These are phyloP conservation scores for Colletotrichum brevisporum DNA, from an alignment of 2,329 filamentous ascomycete genomes.

Conservation along the genomic window DNA sequence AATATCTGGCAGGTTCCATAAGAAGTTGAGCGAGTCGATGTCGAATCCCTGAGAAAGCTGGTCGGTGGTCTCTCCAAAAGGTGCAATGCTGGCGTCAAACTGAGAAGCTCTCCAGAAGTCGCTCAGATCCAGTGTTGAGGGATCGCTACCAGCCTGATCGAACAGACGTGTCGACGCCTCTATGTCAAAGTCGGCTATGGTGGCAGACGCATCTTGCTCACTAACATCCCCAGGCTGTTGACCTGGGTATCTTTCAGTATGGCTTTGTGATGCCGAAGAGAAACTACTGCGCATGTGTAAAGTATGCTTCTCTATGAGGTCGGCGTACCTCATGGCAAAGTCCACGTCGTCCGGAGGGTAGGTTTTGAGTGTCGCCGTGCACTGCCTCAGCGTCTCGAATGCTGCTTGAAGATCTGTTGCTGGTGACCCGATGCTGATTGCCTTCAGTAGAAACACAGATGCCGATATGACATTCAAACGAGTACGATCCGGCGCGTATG, in stretches of 20 bases:
- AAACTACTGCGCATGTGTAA: conserved; percentile 16
- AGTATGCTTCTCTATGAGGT: conserved; percentile 44
- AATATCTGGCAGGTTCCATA: conserved; percentile 28
- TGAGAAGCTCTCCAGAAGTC: conserved; percentile 18
- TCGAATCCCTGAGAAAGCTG: conserved; percentile 29
- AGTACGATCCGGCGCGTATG: conserved; percentile 41
- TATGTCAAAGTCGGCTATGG: neutral
- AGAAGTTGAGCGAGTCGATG: conserved; percentile 35
- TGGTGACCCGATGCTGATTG: conserved; percentile 38
- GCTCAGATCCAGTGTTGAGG: conserved; percentile 6
- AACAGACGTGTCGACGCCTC: neutral
- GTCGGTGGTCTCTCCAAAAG: conserved; percentile 16
- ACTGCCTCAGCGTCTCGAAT: conserved; percentile 39
- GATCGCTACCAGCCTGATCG: neutral
- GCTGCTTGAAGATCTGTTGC: conserved; percentile 41
- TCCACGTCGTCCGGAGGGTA: conserved; percentile 45
- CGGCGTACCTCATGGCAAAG: conserved; percentile 43
- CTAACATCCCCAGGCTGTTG: neutral
- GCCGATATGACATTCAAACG: conserved; percentile 43
- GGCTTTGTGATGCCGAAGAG: neutral
- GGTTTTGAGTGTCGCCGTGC: conserved; percentile 36
- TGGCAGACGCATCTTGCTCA: neutral
- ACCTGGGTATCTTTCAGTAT: neutral
- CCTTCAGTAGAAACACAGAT: conserved; percentile 44
- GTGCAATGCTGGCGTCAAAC: conserved; percentile 28